Conservation (phyloP, 768 basidiomycete species). For the Astraeus odoratus region DNA sequence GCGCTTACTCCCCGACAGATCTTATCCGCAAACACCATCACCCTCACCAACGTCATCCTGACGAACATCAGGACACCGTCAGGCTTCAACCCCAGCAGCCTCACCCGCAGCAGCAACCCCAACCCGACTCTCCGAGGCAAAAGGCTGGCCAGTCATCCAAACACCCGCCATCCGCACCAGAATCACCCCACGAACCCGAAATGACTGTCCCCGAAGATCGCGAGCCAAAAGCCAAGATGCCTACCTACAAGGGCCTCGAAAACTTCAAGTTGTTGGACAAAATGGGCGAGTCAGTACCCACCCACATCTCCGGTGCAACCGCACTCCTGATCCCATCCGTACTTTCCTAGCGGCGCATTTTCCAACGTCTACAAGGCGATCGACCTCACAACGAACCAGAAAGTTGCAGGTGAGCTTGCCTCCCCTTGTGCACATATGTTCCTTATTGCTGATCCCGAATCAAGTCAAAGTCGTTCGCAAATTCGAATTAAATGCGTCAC, state of each 20-base stretch:
- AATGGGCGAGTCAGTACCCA: conserved; percentile 85
- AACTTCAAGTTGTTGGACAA: conserved; percentile 69
- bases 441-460: conserved; percentile 9
- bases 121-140: conserved; percentile 30
- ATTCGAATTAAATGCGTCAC: conserved; percentile 82
- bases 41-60: conserved; percentile 32
- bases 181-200: conserved; percentile 11
- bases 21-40: conserved; percentile 75
- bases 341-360: conserved; percentile 72
- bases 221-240: conserved; percentile 70
- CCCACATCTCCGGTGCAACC: conserved; percentile 2
- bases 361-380: conserved; percentile 97
- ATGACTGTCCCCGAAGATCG: conserved; percentile 71
- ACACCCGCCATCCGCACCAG: conserved; percentile 16
- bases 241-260: conserved; percentile 80
- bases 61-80: conserved; percentile 18
- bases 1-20: conserved; percentile 36
- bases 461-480: conserved; percentile 93
- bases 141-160: conserved; percentile 30
- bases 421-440: not conserved
- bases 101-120: conserved; percentile 30
- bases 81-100: conserved; percentile 17
- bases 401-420: conserved; percentile 66
- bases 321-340: conserved; percentile 11
- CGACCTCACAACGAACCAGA: conserved; percentile 65